Percentiles rank a stretch among this genome's conserved stretches.
Evolutionary conservation across 2,329 filamentous ascomycete species (phyloP).

Genomic region (Aspergillus ustus): DNA sequence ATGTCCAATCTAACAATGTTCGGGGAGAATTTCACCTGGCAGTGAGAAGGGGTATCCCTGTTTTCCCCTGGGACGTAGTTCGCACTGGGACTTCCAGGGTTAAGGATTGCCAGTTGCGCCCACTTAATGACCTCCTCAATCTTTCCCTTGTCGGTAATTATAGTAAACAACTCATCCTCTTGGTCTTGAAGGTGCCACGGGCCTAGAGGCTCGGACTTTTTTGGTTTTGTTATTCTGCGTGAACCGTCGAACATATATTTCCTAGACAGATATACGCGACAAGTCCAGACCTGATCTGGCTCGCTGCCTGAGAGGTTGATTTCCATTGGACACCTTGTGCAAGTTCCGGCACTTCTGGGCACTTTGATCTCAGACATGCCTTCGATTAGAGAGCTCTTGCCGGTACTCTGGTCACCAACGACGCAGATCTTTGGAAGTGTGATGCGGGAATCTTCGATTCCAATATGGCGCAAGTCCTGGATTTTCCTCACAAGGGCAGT

Average conservation of each 20-base stretch:
- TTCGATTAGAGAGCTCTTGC: conserved; percentile 72
- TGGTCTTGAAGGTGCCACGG: conserved; percentile 64
- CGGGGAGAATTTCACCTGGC: conserved; percentile 73
- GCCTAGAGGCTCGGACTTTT: conserved; percentile 60
- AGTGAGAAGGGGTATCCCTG: conserved; percentile 31
- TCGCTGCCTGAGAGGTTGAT: conserved; percentile 69
- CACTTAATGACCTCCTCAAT: conserved; percentile 72
- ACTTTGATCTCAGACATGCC: conserved; percentile 71
- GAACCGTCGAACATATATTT: conserved; percentile 61
- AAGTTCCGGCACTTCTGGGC: conserved; percentile 72
- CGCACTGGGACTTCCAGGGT: conserved; percentile 61
- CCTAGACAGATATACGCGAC: conserved; percentile 67
- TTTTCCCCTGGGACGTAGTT: conserved; percentile 60
- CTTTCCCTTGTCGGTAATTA: conserved; percentile 62
- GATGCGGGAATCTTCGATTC: conserved; percentile 69
- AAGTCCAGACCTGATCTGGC: conserved; percentile 61
- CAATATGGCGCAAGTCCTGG: conserved; percentile 69
- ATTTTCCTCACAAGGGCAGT: conserved; percentile 46
- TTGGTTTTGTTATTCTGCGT: conserved; percentile 51
- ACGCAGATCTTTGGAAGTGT: conserved; percentile 79
- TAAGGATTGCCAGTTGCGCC: conserved; percentile 78
- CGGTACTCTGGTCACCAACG: conserved; percentile 82
- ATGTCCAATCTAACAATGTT: conserved; percentile 81
- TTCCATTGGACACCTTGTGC: conserved; percentile 79
- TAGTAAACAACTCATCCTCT: conserved; percentile 63